These are phyloP conservation scores for Paraconiothyrium sp. DNA, from an alignment of 2,329 filamentous ascomycete genomes.

Conservation along the genomic window DNA sequence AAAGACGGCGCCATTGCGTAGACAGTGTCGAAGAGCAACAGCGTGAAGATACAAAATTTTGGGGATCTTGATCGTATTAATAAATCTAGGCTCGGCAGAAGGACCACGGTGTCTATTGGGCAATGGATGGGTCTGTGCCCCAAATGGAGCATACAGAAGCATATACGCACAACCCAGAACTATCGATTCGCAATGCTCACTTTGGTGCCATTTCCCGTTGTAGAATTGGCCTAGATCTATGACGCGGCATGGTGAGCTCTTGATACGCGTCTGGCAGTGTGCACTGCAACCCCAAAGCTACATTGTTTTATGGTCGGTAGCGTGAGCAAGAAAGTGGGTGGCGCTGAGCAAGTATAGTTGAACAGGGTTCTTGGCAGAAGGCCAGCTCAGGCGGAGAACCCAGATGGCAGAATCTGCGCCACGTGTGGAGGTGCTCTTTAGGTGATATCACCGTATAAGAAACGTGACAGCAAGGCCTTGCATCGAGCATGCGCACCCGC, in stretches of 20 bases:
- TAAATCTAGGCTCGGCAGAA: conserved; percentile 44
- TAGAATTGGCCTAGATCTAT: conserved; percentile 24
- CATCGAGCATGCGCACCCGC: conserved; percentile 21
- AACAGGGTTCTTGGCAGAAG: conserved; percentile 37
- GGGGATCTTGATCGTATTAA: conserved; percentile 40
- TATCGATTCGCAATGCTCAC: conserved; percentile 43
- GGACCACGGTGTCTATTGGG: conserved; percentile 34
- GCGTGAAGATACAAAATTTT: conserved; percentile 30
- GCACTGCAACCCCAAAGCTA: conserved; percentile 28
- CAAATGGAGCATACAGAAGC: conserved; percentile 37
- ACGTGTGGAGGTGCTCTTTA: conserved; percentile 32
- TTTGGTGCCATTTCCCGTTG: conserved; percentile 16
- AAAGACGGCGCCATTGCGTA: conserved; percentile 38
- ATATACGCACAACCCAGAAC: conserved; percentile 26
- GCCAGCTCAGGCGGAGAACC: conserved; percentile 21
- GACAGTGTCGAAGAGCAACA: conserved; percentile 27
- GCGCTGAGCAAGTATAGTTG: conserved; percentile 21
- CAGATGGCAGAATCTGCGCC: conserved; percentile 24
- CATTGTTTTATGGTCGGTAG: conserved; percentile 26
- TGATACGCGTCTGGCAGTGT: conserved; percentile 21
- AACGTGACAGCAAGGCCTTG: conserved; percentile 22
- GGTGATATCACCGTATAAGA: conserved; percentile 23
- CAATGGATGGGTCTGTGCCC: conserved; percentile 31
- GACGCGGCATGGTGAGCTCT: conserved; percentile 29
- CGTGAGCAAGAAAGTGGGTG: conserved; percentile 22